Evolutionary conservation across 2,329 filamentous ascomycete genomes (phyloP).

Genomic region (Pyrenophora teres): DNA sequence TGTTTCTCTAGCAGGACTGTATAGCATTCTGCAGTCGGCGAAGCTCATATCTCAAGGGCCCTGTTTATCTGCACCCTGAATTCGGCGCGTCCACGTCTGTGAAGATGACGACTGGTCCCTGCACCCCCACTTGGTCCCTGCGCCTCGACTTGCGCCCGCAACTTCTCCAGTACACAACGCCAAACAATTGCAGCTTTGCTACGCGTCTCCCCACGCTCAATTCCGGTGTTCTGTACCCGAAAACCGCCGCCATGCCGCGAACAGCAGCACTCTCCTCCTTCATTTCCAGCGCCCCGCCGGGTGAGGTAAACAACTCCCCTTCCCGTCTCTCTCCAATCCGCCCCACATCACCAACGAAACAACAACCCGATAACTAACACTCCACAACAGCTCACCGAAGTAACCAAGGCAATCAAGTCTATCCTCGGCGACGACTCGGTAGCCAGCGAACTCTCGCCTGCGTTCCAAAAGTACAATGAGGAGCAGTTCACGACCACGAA

Average conservation of each 20-base stretch:
- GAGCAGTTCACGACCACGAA: constrained; percentile 88
- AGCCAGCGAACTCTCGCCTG: constrained; percentile 73
- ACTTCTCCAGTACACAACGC: constrained; percentile 9
- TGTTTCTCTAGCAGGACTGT: not conserved
- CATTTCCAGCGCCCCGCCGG: constrained; percentile 90
- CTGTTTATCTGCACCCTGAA: not conserved
- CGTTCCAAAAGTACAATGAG: constrained; percentile 95
- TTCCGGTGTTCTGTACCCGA: not conserved
- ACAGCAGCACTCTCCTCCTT: constrained; percentile 67
- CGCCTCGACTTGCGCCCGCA: constrained; percentile 26
- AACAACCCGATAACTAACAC: constrained; percentile 24
- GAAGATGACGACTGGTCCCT: constrained; percentile 13
- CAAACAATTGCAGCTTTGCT: constrained; percentile 12
- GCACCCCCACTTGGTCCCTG: constrained; percentile 29
- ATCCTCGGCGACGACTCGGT: constrained; percentile 73
- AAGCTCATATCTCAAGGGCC: not conserved
- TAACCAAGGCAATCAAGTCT: constrained; percentile 89
- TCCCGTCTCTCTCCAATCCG: not conserved
- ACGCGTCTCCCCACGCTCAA: not conserved
- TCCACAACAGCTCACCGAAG: constrained; percentile 73
- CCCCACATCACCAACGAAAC: not conserved
- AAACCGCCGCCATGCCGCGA: constrained; percentile 40
- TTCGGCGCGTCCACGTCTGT: not conserved
- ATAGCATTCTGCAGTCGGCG: not conserved
- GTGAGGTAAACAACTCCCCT: constrained; percentile 71